A percentile compares a stretch with the other conserved stretches of the same genome.
phyloP scores from a whole-genome alignment of 2,329 filamentous ascomycete genomes.

The Cytospora mali region DNA sequence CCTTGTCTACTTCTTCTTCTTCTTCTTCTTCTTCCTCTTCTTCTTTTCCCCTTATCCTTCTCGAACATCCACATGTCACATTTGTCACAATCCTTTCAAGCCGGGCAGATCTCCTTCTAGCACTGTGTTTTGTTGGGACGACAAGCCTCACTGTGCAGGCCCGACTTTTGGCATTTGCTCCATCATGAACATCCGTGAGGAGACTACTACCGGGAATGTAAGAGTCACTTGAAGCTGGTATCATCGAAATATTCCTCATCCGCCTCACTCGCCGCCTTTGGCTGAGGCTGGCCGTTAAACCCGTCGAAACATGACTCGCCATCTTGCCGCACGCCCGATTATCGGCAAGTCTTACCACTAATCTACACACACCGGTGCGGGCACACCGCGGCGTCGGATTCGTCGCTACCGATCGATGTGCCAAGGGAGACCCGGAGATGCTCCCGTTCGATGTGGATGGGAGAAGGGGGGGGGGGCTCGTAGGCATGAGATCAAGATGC shows the following conservation, averaged over 20 bases:
- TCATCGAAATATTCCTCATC: not conserved
- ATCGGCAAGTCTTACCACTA: not conserved
- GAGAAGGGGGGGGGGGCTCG: no score
- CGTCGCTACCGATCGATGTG: not conserved
- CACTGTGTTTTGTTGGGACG: not conserved
- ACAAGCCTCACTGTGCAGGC: not conserved
- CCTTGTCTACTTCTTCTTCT: no score
- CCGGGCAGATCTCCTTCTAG: not conserved
- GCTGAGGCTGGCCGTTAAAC: not conserved
- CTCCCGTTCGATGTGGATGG: not conserved
- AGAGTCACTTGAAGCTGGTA: not conserved
- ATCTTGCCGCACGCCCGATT: not conserved
- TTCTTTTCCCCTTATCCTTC: no score
- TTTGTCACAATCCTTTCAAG: not conserved
- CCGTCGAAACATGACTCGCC: not conserved
- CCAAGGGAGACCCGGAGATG: not conserved
- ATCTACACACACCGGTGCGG: not conserved
- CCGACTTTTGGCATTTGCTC: not conserved
- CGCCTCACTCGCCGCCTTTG: not conserved
- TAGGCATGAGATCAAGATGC: no score
- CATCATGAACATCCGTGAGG: no score
- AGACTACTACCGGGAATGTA: no score
- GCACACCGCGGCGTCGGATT: not conserved
- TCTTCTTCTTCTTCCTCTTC: no score
- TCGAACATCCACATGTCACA: not conserved